Percentiles rank a stretch among this genome's conserved stretches.
Conservation (phyloP, 2,329 filamentous ascomycete genomes). For the Phoma sp. region DNA sequence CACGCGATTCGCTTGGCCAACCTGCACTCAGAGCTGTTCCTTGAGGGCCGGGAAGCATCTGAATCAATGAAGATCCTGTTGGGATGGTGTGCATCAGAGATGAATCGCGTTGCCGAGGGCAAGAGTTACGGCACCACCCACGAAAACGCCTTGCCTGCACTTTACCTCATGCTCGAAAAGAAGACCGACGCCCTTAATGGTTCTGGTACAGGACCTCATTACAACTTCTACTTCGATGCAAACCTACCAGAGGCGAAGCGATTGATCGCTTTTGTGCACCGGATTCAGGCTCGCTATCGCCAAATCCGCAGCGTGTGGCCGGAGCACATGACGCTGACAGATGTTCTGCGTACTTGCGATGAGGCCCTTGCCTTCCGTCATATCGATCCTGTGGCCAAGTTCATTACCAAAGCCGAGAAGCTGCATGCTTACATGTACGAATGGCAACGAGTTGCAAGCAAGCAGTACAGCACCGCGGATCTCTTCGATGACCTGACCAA, state of each 20-base stretch:
- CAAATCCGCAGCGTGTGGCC: slow-evolving; percentile 69
- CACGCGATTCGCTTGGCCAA: slow-evolving; percentile 43
- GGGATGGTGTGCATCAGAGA: slow-evolving; percentile 38
- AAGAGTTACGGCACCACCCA: slow-evolving; percentile 32
- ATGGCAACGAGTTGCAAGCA: slow-evolving; percentile 93
- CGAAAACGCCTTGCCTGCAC: slow-evolving; percentile 67
- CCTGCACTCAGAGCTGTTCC: slow-evolving; percentile 43
- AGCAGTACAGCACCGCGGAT: slow-evolving; percentile 70
- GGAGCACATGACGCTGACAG: slow-evolving; percentile 78
- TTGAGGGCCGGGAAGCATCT: slow-evolving; percentile 22
- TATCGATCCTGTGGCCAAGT: slow-evolving; percentile 81
- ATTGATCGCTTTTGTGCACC: slow-evolving; percentile 71
- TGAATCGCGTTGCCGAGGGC: slow-evolving; percentile 35
- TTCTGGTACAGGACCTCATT: slow-evolving; percentile 50
- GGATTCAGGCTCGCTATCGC: slow-evolving; percentile 73
- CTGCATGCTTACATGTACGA: slow-evolving; percentile 85
- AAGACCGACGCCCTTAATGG: slow-evolving; percentile 54
- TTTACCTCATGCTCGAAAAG: slow-evolving; percentile 70
- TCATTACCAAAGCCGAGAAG: slow-evolving; percentile 86
- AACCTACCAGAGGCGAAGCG: slow-evolving; percentile 78
- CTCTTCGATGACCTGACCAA: slow-evolving; percentile 80
- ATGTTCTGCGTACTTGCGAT: slow-evolving; percentile 77
- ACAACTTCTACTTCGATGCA: slow-evolving; percentile 89
- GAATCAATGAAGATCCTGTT: slow-evolving; percentile 37
- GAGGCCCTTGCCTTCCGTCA: slow-evolving; percentile 77